phyloP scores from a whole-genome alignment of 257 asterid genomes.

The Primulina tabacum region DNA sequence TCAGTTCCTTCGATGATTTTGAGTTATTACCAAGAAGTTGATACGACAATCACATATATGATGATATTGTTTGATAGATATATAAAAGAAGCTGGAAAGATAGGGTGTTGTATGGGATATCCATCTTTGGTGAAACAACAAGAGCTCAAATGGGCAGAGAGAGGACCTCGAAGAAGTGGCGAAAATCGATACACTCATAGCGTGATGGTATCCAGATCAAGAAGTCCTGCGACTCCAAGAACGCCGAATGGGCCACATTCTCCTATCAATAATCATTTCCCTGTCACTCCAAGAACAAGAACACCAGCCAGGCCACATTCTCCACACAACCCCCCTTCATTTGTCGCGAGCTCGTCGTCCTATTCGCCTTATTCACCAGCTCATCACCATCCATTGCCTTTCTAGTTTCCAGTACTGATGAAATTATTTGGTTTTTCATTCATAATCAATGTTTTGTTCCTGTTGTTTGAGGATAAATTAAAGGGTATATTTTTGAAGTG shows the following conservation, averaged over 20 bases:
- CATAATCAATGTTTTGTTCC: too few relatives aligned
- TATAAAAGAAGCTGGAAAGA: constrained; percentile 55
- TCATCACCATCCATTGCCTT: constrained; percentile 52
- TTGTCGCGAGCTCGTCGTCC: constrained; percentile 54
- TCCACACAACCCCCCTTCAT: constrained; percentile 39
- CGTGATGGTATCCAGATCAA: constrained; percentile 41
- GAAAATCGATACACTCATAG: constrained; percentile 40
- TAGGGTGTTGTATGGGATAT: constrained; percentile 72
- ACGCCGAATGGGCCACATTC: constrained; percentile 29
- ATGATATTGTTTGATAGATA: constrained; percentile 40
- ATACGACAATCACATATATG: too few relatives aligned
- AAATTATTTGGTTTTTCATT: background rate
- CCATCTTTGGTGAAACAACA: constrained; percentile 57
- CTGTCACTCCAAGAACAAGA: constrained; percentile 23
- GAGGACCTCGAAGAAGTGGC: constrained; percentile 58
- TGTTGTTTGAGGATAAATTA: background rate
- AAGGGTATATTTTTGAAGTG: background rate
- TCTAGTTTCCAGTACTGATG: constrained; percentile 24
- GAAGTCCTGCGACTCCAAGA: constrained; percentile 34
- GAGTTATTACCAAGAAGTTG: too few relatives aligned
- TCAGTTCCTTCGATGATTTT: too few relatives aligned
- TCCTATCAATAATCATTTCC: background rate
- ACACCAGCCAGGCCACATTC: constrained; percentile 18
- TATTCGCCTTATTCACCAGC: constrained; percentile 44
- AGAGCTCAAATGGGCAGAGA: constrained; percentile 83